A percentile compares a stretch with the other conserved stretches of the same genome.
phyloP scores from a whole-genome alignment of 2,329 filamentous ascomycete species.

The Arthrocladium fulminans region DNA sequence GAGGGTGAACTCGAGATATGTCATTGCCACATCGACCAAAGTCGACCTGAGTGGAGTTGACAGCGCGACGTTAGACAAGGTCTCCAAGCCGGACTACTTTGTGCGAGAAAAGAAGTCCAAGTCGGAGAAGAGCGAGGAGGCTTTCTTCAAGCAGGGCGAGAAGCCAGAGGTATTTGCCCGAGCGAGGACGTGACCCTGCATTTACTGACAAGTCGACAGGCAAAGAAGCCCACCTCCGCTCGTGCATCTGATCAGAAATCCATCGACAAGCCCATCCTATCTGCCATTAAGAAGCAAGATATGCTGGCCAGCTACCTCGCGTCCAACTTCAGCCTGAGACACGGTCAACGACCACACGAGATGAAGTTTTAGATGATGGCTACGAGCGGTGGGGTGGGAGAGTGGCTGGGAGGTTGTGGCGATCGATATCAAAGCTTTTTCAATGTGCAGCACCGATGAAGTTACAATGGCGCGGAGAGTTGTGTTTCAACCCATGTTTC shows the following conservation, averaged over 20 bases:
- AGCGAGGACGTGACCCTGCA: not conserved
- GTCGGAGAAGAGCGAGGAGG: conserved; percentile 94
- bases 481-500: not conserved
- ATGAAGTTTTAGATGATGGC: conserved; percentile 80
- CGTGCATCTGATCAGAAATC: conserved; percentile 97
- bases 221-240: conserved; percentile 90
- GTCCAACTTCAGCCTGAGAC: conserved; percentile 95
- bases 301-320: conserved; percentile 88
- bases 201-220: conserved; percentile 51
- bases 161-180: conserved; percentile 73
- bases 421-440: conserved; percentile 19
- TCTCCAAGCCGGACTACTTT: conserved; percentile 88
- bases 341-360: conserved; percentile 99
- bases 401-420: conserved; percentile 7
- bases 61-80: conserved; percentile 63
- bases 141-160: conserved; percentile 99
- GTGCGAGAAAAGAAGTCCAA: conserved; percentile 79
- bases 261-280: conserved; percentile 90
- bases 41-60: conserved; percentile 69
- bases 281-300: conserved; percentile 97
- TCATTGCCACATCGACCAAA: conserved; percentile 42
- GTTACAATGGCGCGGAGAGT: conserved; percentile 26
- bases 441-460: conserved; percentile 27
- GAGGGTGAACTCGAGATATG: conserved; percentile 50
- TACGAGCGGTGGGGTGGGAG: conserved; percentile 7